phyloP scores from a whole-genome alignment of 2,329 filamentous ascomycete genomes.

The Clonostachys solani region DNA sequence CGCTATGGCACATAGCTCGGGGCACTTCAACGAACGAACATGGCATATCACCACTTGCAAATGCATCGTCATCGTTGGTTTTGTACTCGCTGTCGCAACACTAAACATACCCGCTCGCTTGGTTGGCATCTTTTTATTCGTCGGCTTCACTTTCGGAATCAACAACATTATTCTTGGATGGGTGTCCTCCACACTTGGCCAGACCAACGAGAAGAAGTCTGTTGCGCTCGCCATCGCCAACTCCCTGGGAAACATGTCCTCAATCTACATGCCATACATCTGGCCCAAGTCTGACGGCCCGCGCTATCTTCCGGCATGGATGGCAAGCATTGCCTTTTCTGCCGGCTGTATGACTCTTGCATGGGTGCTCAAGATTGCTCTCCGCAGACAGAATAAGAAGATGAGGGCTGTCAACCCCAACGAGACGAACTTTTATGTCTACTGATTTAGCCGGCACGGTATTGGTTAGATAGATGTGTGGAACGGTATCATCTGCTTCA shows the following conservation, averaged over 20 bases:
- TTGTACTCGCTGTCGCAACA: conserved; percentile 18
- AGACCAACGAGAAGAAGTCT: conserved; percentile 6
- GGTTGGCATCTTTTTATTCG: conserved; percentile 6
- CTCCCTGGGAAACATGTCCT: conserved; percentile 6
- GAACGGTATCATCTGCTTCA: too few species aligned
- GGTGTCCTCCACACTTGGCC: conserved; percentile 4
- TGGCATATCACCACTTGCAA: conserved; percentile 37
- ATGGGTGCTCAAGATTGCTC: conserved; percentile 25
- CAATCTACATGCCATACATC: conserved; percentile 9
- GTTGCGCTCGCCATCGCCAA: conserved; percentile 9
- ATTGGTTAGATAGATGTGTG: too few species aligned
- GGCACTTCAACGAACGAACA: conserved; percentile 34
- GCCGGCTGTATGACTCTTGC: conserved; percentile 26
- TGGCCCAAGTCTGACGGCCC: conserved; percentile 7
- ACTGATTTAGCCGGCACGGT: conserved; percentile 4
- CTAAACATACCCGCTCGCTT: conserved; percentile 18
- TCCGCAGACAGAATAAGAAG: conserved; percentile 29
- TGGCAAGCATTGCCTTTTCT: conserved; percentile 25
- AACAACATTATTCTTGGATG: conserved; percentile 7
- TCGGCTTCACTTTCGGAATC: conserved; percentile 1
- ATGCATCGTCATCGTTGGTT: conserved; percentile 29
- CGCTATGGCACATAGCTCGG: conserved; percentile 20
- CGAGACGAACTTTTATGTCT: conserved; percentile 20
- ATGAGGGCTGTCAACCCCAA: conserved; percentile 11
- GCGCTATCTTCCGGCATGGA: conserved; percentile 13